These are phyloP conservation scores for Leccinum imitatum DNA, from an alignment of 768 basidiomycete species.

Conservation along the genomic window DNA sequence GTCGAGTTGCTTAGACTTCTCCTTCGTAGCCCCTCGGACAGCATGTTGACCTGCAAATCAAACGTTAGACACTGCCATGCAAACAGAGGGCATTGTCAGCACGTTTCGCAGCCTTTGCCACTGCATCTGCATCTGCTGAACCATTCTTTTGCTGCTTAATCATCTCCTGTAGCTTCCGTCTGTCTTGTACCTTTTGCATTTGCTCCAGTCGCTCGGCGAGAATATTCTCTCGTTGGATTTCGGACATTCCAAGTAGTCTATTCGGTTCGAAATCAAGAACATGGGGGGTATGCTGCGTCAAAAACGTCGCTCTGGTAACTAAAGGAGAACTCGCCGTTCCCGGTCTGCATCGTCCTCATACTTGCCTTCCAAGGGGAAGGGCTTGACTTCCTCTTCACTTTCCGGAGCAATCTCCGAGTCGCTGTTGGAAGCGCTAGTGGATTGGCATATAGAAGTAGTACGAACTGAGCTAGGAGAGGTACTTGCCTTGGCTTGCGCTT, in stretches of 20 bases:
- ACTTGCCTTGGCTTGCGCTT: constrained; percentile 74
- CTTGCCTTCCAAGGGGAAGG: constrained; percentile 90
- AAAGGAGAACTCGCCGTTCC: constrained; percentile 58
- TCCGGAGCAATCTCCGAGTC: constrained; percentile 57
- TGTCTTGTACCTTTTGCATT: constrained; percentile 72
- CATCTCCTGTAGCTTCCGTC: constrained; percentile 71
- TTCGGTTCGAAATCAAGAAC: constrained; percentile 8
- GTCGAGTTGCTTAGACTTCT: constrained; percentile 75
- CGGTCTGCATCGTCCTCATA: constrained; percentile 85
- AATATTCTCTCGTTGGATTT: constrained; percentile 87
- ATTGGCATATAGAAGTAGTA: background rate
- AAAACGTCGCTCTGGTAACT: constrained; percentile 28
- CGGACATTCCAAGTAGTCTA: constrained; percentile 78
- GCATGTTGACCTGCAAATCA: constrained; percentile 64
- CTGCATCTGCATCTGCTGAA: constrained; percentile 53
- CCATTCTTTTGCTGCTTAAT: constrained; percentile 59
- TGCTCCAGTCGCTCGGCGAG: constrained; percentile 80
- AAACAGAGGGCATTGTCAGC: constrained; percentile 25
- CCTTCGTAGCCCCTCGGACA: constrained; percentile 70
- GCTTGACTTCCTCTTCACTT: constrained; percentile 63
- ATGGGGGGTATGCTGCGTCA: constrained; percentile 20
- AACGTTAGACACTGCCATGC: constrained; percentile 11
- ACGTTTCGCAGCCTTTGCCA: constrained; percentile 80
- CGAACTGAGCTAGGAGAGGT: constrained; percentile 6
- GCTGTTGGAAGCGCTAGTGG: constrained; percentile 39